Conservation (phyloP, 2,329 filamentous ascomycete species). For the Pseudogymnoascus sp. region DNA sequence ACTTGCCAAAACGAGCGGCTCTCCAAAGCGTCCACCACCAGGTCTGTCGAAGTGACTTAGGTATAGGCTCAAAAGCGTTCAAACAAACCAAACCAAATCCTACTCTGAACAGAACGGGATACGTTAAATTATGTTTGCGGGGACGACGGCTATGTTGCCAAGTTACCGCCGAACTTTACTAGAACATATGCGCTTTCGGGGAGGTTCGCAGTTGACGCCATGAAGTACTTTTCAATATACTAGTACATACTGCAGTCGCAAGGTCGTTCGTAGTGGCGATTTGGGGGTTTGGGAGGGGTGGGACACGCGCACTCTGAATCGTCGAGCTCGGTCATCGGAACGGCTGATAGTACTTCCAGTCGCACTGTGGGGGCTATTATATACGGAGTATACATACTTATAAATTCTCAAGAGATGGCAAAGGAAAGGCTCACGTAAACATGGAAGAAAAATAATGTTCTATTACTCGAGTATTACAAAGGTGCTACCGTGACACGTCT, state of each 20-base stretch:
- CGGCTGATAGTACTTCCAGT: background rate
- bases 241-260: background rate
- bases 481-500: constrained; percentile 1
- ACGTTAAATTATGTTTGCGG: background rate
- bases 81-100: background rate
- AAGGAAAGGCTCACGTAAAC: background rate
- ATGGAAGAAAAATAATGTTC: background rate
- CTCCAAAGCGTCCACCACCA: constrained; percentile 2
- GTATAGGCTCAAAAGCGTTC: background rate
- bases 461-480: constrained; percentile 7
- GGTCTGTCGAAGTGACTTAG: background rate
- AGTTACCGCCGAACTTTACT: background rate
- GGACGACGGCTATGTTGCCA: constrained; percentile 1
- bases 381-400: background rate
- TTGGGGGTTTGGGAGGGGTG: background rate
- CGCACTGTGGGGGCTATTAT: background rate
- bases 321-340: background rate
- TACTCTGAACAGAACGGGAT: background rate
- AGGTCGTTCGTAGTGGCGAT: background rate
- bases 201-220: constrained; percentile 10
- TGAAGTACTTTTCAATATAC: constrained; percentile 3
- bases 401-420: background rate
- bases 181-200: background rate
- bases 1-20: constrained; percentile 9
- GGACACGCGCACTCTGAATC: background rate